These are phyloP conservation scores for Leccinum sublutescens DNA, from an alignment of 768 basidiomycete genomes.

Conservation along the genomic window DNA sequence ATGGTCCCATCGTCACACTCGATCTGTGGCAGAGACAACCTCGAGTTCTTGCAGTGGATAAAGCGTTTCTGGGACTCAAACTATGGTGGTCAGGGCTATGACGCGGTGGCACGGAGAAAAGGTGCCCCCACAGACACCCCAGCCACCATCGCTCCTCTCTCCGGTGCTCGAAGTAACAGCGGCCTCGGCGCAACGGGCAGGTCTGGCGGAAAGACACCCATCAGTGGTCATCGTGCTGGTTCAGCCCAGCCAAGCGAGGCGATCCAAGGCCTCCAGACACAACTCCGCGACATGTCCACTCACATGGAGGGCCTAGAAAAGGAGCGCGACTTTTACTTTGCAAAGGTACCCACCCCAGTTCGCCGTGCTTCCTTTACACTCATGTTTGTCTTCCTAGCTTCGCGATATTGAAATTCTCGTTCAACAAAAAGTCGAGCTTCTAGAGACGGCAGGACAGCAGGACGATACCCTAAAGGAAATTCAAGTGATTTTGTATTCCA, in stretches of 20 bases:
- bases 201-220: slow-evolving; percentile 70
- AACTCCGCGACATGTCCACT: slow-evolving; percentile 76
- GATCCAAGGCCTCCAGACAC: slow-evolving; percentile 64
- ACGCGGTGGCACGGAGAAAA: slow-evolving; percentile 77
- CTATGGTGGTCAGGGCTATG: slow-evolving; percentile 85
- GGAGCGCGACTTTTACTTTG: slow-evolving; percentile 98
- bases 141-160: slow-evolving; percentile 72
- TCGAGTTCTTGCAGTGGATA: slow-evolving; percentile 98
- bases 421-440: slow-evolving; percentile 69
- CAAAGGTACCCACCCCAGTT: slow-evolving; percentile 62
- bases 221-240: slow-evolving; percentile 64
- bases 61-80: slow-evolving; percentile 95
- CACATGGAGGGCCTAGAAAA: slow-evolving; percentile 93
- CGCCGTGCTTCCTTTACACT: slow-evolving; percentile 5
- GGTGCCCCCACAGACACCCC: slow-evolving; percentile 76
- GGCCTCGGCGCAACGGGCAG: slow-evolving; percentile 40
- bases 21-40: slow-evolving; percentile 70
- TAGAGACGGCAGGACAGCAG: slow-evolving; percentile 55
- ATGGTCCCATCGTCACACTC: slow-evolving; percentile 16
- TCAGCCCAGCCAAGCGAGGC: slow-evolving; percentile 68
- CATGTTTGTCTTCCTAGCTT: slow-evolving; percentile 51
- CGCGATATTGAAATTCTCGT: slow-evolving; percentile 95
- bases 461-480: slow-evolving; percentile 70
- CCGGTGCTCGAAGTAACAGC: slow-evolving; percentile 38
- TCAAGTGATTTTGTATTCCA: slow-evolving; percentile 91